phyloP scores from a whole-genome alignment of 1,284 basidiomycete species.

The Rhodofomes roseus region DNA sequence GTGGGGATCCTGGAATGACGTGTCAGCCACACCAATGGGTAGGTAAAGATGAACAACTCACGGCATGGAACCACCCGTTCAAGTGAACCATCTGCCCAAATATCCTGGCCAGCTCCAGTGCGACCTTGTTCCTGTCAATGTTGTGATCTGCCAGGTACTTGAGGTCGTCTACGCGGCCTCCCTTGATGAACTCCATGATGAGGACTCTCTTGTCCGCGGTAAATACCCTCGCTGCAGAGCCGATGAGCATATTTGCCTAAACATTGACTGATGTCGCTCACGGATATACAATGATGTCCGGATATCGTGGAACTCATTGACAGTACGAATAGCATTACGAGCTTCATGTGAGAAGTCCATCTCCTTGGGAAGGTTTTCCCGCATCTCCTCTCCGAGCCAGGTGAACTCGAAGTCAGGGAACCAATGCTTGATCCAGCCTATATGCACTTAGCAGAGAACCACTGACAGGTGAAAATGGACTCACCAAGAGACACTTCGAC shows the following conservation, averaged over 20 bases:
- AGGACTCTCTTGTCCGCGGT: constrained; percentile 84
- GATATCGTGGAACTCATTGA: constrained; percentile 69
- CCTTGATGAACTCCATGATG: constrained; percentile 92
- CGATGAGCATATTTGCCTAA: background rate
- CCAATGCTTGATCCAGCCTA: constrained; percentile 85
- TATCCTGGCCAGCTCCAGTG: constrained; percentile 84
- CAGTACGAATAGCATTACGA: constrained; percentile 73
- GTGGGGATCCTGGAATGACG: constrained; percentile 65
- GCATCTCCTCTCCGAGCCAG: constrained; percentile 94
- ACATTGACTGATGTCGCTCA: constrained; percentile 6
- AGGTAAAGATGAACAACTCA: constrained; percentile 22
- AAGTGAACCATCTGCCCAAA: constrained; percentile 97
- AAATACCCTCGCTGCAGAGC: constrained; percentile 61
- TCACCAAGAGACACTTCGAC: constrained; percentile 78
- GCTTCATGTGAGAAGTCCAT: constrained; percentile 96
- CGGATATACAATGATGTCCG: constrained; percentile 87
- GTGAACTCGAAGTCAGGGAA: constrained; percentile 92
- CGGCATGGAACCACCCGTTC: constrained; percentile 89
- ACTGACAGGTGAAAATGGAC: constrained; percentile 10
- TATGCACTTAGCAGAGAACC: constrained; percentile 10
- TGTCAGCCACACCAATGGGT: constrained; percentile 3
- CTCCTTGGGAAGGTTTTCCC: constrained; percentile 89
- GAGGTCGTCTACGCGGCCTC: constrained; percentile 88
- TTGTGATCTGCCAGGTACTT: constrained; percentile 78
- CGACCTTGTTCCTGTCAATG: constrained; percentile 94